A percentile compares a stretch with the other conserved stretches of the same genome.
These are phyloP conservation scores for Fusarium coicis DNA, from an alignment of 2,329 filamentous ascomycete genomes.

Conservation along the genomic window DNA sequence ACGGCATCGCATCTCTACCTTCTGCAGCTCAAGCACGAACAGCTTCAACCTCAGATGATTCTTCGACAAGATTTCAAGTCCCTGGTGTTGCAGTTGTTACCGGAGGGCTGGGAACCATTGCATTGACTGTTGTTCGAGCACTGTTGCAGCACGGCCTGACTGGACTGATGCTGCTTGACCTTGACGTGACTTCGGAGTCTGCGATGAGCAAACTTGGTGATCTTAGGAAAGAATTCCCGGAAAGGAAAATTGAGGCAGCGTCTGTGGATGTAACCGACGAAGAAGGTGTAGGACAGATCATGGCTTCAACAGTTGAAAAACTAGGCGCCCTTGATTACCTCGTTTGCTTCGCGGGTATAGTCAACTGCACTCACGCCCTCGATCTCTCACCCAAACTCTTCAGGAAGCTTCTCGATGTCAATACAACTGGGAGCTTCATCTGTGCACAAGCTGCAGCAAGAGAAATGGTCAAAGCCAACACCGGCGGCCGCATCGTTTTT, in stretches of 20 bases:
- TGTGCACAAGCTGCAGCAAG: conserved; percentile 71
- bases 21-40: not conserved
- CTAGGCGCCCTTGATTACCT: conserved; percentile 9
- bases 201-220: not conserved
- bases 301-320: not conserved
- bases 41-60: conserved; percentile 6
- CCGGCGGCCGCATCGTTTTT: conserved; percentile 71
- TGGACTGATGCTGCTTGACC: conserved; percentile 11
- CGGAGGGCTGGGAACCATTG: conserved; percentile 5
- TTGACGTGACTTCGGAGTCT: not conserved
- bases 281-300: not conserved
- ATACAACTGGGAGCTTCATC: conserved; percentile 76
- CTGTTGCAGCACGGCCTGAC: conserved; percentile 7
- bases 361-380: conserved; percentile 69
- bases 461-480: conserved; percentile 62
- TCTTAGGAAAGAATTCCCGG: not conserved
- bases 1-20: not conserved
- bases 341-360: conserved; percentile 58
- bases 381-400: conserved; percentile 69
- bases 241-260: not conserved
- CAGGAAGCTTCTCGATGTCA: conserved; percentile 74
- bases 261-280: conserved; percentile 18
- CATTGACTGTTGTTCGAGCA: conserved; percentile 3
- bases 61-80: not conserved
- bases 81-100: conserved; percentile 11